Conservation (phyloP, 176 grass and related monocot genomes). For the Oryza glumipatula region DNA sequence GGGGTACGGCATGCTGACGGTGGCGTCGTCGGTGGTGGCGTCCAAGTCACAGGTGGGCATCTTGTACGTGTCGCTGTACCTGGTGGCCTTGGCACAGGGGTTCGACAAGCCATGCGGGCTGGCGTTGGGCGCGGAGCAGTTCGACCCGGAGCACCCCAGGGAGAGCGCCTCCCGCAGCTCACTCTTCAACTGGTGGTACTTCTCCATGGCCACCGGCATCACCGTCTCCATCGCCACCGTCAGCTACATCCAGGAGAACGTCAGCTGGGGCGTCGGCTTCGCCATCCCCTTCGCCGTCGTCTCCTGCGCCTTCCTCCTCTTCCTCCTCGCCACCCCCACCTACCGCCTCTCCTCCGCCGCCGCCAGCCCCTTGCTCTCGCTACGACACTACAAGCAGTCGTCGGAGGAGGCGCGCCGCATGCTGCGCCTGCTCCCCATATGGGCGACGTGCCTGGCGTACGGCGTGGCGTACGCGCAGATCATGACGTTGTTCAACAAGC, state of each 20-base stretch:
- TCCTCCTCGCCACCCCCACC: conserved; percentile 50
- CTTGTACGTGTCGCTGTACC: conserved; percentile 62
- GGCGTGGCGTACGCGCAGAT: conserved; percentile 58
- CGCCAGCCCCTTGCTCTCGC: not conserved
- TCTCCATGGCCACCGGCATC: conserved; percentile 43
- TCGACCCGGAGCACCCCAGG: conserved; percentile 47
- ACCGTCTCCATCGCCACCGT: conserved; percentile 5
- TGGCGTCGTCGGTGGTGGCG: conserved; percentile 18
- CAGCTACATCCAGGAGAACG: conserved; percentile 61
- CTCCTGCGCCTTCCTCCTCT: conserved; percentile 36
- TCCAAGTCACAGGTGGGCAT: conserved; percentile 30
- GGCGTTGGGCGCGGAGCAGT: conserved; percentile 71
- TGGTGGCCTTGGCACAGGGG: conserved; percentile 54
- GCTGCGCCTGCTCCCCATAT: conserved; percentile 47
- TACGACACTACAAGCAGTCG: not conserved
- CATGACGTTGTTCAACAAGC: conserved; percentile 63
- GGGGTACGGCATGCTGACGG: conserved; percentile 46
- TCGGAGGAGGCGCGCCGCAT: conserved; percentile 29
- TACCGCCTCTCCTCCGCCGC: conserved; percentile 40
- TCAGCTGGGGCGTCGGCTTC: conserved; percentile 62
- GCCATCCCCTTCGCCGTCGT: conserved; percentile 43
- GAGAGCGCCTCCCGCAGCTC: conserved; percentile 47
- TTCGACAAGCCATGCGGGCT: conserved; percentile 54
- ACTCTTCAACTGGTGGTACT: conserved; percentile 84
- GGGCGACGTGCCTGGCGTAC: conserved; percentile 48